Conservation (phyloP, 805 yeast genomes). For the Pichia insulana region DNA sequence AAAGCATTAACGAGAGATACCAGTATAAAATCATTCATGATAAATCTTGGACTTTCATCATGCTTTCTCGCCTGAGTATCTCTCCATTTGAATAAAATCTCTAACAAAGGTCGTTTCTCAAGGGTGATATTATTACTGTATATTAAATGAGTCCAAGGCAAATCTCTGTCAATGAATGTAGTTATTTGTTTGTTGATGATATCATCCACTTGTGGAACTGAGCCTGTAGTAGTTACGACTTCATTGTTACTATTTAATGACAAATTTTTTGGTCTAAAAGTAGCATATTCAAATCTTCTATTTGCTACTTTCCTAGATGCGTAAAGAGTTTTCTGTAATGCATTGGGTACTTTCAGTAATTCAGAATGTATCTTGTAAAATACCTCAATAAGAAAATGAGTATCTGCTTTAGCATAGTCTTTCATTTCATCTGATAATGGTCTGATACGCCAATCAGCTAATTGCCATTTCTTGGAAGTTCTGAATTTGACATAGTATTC, state of each 20-base stretch:
- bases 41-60: constrained; percentile 78
- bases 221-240: constrained; percentile 24
- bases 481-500: constrained; percentile 74
- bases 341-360: constrained; percentile 38
- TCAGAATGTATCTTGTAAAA: constrained; percentile 64
- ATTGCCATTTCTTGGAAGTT: constrained; percentile 89
- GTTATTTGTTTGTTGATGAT: constrained; percentile 26
- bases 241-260: constrained; percentile 13
- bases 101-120: constrained; percentile 46
- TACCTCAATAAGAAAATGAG: constrained; percentile 80
- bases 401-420: constrained; percentile 88
- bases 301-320: constrained; percentile 74
- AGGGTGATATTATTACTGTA: constrained; percentile 55
- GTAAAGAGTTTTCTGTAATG: constrained; percentile 51
- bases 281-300: constrained; percentile 73
- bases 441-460: constrained; percentile 93
- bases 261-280: constrained; percentile 40
- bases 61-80: constrained; percentile 62
- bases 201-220: constrained; percentile 23
- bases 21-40: constrained; percentile 76
- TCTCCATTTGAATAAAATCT: constrained; percentile 71
- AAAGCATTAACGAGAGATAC: constrained; percentile 40
- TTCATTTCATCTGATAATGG: constrained; percentile 72
- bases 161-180: constrained; percentile 35
- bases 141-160: constrained; percentile 61